Evolutionary conservation across 805 yeast species (phyloP), one percentile per base, ranked within the genome.

Genomic region (Pichia eremophila): DNA sequence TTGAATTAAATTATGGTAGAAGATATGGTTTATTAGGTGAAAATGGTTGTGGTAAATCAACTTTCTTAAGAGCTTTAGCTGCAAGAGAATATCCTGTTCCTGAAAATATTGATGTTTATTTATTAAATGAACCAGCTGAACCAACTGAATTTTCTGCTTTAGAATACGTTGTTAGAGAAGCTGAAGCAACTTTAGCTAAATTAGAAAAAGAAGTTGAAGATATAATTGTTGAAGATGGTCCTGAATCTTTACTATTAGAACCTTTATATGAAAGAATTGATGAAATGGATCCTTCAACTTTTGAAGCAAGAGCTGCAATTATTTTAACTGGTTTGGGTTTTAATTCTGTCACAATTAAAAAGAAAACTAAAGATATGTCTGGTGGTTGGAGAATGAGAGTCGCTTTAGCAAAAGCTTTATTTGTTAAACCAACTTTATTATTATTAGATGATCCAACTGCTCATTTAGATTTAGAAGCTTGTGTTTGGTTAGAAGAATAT

Each of bases 321-420:
- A 93, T 93, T 62, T 76, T 93, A 63, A 86, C 86, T 57, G 99
- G 99, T 90, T 79, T 93, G 68, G 99, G 99, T 62, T 93, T 93
- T 82, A 86, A 85, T 70, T 63, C 84, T 48, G 70, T 71, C 56
- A 91, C 98, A 48, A 91, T 93, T 63, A 75, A 78, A 65, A 93
- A 93, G 78, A 84, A 83, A 72, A 93, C 99, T 62, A 90, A 88
- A 71, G 98, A 93, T 65, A 93, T 93, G 99, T 88, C 97, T 64
- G 99, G 99, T 79, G 99, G 99, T 67, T 93, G 99, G 99, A 89
- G 89, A 76, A 93, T 93, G 99, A 88, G 99, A 74, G 99, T 93
- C 53, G 98, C 99, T 41, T 76, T 93, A 53, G 96, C 96, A 51
- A 93, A 93, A 72, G 99, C 99, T 31, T 77, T 93, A 59, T 93